Evolutionary conservation across 768 basidiomycete genomes (phyloP).

Genomic region (Clathrus columnatus): DNA sequence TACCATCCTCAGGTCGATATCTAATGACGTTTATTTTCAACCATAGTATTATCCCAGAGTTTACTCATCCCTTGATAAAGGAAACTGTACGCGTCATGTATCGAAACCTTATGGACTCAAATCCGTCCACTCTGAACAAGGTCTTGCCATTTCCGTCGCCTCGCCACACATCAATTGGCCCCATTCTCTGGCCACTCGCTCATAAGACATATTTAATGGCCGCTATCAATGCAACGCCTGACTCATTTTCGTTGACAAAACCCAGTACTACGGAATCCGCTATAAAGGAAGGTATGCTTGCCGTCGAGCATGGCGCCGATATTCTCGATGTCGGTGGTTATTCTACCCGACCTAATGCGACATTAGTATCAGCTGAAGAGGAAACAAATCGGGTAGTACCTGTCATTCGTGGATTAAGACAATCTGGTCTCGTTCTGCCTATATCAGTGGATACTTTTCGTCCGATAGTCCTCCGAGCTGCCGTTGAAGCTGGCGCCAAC

Average conservation of each 20-base stretch:
- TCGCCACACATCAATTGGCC: conserved; percentile 16
- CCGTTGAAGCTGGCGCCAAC: conserved; percentile 75
- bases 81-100: conserved; percentile 42
- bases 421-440: conserved; percentile 27
- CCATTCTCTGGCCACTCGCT: conserved; percentile 16
- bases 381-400: conserved; percentile 70
- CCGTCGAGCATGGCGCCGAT: conserved; percentile 47
- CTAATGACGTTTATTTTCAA: background rate
- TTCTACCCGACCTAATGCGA: conserved; percentile 80
- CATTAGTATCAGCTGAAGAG: conserved; percentile 54
- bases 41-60: conserved; percentile 70
- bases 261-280: conserved; percentile 40
- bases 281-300: conserved; percentile 39
- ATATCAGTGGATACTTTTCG: conserved; percentile 89
- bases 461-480: conserved; percentile 64
- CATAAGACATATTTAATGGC: conserved; percentile 72
- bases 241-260: conserved; percentile 91
- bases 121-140: conserved; percentile 45
- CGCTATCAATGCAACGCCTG: conserved; percentile 87
- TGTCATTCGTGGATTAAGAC: conserved; percentile 51
- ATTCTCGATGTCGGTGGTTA: conserved; percentile 93
- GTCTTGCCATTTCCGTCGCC: conserved; percentile 61
- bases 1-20: background rate
- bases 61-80: conserved; percentile 51
- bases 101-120: conserved; percentile 26